phyloP scores from a whole-genome alignment of 2,329 filamentous ascomycete species.

The Onygenales sp. region DNA sequence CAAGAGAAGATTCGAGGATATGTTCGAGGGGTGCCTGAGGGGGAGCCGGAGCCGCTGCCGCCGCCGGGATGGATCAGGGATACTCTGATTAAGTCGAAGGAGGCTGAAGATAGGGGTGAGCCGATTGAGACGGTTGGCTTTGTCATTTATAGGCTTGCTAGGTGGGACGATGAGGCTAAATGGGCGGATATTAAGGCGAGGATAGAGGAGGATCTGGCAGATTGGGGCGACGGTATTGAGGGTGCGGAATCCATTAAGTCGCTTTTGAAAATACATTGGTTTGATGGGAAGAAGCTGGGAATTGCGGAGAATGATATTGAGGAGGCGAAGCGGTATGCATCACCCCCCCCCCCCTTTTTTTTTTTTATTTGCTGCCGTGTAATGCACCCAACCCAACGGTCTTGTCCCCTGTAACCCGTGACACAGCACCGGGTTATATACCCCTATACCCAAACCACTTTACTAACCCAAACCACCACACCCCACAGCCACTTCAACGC shows the following conservation, averaged over 20 bases:
- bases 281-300: constrained; percentile 15
- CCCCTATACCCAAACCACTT: too few species aligned
- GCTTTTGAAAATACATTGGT: constrained; percentile 17
- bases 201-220: constrained; percentile 14
- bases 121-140: constrained; percentile 6
- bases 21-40: background rate
- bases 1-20: background rate
- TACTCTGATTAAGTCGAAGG: background rate
- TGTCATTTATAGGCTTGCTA: constrained; percentile 18
- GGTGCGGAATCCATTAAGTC: constrained; percentile 14
- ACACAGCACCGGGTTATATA: constrained; percentile 7
- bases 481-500: background rate
- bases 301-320: constrained; percentile 12
- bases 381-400: background rate
- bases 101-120: background rate
- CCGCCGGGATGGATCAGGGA: background rate
- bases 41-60: background rate
- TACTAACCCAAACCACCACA: background rate
- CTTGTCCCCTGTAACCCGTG: background rate
- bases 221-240: constrained; percentile 17
- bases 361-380: background rate
- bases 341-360: too few species aligned
- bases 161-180: constrained; percentile 11
- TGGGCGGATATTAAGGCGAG: constrained; percentile 15
- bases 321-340: constrained; percentile 6